Conservation (phyloP, 768 basidiomycete species). For the Calocera cornea region DNA sequence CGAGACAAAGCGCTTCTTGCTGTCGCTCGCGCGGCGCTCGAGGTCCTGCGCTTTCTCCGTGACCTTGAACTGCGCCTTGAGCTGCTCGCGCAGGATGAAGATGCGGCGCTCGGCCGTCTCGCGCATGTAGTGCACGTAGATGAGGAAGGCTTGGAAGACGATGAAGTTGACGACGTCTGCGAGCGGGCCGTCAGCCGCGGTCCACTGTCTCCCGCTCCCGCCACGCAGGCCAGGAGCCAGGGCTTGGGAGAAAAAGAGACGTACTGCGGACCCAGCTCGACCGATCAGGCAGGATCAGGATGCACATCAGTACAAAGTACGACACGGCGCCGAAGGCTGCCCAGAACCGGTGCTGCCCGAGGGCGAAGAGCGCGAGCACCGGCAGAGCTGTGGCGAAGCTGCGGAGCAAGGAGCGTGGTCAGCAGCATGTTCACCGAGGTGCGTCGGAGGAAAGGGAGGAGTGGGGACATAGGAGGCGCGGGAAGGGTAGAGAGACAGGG, state of each 20-base stretch:
- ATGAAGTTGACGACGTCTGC: slow-evolving; percentile 46
- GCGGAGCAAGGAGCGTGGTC: background rate
- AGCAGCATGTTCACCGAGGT: too few species aligned
- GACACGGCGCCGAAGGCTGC: slow-evolving; percentile 19
- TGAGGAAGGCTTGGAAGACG: slow-evolving; percentile 66
- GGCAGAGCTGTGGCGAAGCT: slow-evolving; percentile 23
- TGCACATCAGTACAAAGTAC: slow-evolving; percentile 22
- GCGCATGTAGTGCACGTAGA: slow-evolving; percentile 56
- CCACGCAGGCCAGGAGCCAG: too few species aligned
- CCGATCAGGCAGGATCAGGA: slow-evolving; percentile 18
- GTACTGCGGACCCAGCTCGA: slow-evolving; percentile 18
- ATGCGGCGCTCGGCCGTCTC: slow-evolving; percentile 34
- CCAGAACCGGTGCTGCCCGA: slow-evolving; percentile 23
- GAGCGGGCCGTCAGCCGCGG: background rate
- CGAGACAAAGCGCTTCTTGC: slow-evolving; percentile 29
- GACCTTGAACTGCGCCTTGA: slow-evolving; percentile 29
- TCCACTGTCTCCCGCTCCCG: too few species aligned
- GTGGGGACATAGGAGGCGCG: background rate
- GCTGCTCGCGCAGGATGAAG: slow-evolving; percentile 27
- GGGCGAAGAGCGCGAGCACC: slow-evolving; percentile 25
- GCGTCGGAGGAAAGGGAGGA: background rate
- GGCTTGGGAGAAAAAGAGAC: background rate
- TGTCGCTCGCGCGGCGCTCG: slow-evolving; percentile 24
- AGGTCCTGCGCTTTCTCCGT: slow-evolving; percentile 31
- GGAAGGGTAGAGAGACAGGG: background rate